phyloP scores from a whole-genome alignment of 1,139 yeast species.

The Suhomyces anneliseae region DNA sequence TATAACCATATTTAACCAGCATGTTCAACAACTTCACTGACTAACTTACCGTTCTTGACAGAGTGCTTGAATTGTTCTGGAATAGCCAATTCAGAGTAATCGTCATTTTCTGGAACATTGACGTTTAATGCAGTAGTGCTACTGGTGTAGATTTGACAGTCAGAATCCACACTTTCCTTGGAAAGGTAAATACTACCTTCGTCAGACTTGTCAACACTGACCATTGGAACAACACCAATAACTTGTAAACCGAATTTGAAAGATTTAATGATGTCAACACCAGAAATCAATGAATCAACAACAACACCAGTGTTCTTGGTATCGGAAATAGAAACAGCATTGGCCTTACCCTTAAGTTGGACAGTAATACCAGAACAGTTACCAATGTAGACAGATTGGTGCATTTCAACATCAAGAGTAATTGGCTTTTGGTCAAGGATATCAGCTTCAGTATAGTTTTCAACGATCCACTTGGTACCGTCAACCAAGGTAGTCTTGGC shows the following conservation, averaged over 20 bases:
- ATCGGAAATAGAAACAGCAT: conserved; percentile 79
- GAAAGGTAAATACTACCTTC: conserved; percentile 82
- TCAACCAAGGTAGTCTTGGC: conserved; percentile 79
- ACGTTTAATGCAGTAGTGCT: conserved; percentile 83
- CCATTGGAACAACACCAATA: conserved; percentile 74
- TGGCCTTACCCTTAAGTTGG: conserved; percentile 87
- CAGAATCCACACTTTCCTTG: conserved; percentile 65
- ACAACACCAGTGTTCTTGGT: conserved; percentile 74
- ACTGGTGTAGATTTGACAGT: conserved; percentile 69
- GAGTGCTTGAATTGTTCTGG: conserved; percentile 86
- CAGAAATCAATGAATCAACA: conserved; percentile 81
- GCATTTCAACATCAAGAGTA: conserved; percentile 74
- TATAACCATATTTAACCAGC: conserved; percentile 30
- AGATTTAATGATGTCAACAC: conserved; percentile 84
- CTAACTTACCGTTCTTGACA: conserved; percentile 40
- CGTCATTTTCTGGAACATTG: conserved; percentile 65
- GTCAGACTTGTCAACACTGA: conserved; percentile 85
- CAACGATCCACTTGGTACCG: conserved; percentile 82
- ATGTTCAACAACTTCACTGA: conserved; percentile 47
- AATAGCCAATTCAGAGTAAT: conserved; percentile 71
- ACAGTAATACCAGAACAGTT: conserved; percentile 72
- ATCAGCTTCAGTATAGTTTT: conserved; percentile 63
- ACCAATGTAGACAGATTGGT: conserved; percentile 87
- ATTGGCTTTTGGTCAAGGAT: conserved; percentile 47
- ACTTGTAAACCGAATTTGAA: conserved; percentile 82